Conservation (phyloP, 371 early-diverging fungal genomes). For the Thermomucor indicae-seudaticae region DNA sequence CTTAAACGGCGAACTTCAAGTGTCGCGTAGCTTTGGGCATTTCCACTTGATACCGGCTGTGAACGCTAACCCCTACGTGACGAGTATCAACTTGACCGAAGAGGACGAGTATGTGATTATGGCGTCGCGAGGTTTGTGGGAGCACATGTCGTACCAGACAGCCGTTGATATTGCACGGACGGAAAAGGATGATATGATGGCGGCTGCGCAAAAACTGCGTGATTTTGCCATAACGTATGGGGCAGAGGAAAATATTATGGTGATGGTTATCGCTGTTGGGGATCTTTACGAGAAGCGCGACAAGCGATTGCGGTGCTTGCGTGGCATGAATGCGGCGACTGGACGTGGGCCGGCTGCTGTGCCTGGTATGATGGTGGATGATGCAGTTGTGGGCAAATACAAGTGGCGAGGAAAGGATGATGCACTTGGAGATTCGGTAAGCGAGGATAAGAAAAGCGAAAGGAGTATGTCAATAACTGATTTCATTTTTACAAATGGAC, state of each 20-base stretch:
- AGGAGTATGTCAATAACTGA: too few species aligned
- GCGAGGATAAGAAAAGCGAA: background rate
- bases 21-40: slow-evolving; percentile 86
- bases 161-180: slow-evolving; percentile 84
- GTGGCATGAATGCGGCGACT: slow-evolving; percentile 21
- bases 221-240: slow-evolving; percentile 89
- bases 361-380: slow-evolving; percentile 9
- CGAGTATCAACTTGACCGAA: slow-evolving; percentile 66
- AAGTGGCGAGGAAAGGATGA: slow-evolving; percentile 43
- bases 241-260: slow-evolving; percentile 69
- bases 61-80: slow-evolving; percentile 83
- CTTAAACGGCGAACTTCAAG: slow-evolving; percentile 63
- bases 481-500: background rate
- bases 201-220: slow-evolving; percentile 77
- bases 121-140: slow-evolving; percentile 81
- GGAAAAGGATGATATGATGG: slow-evolving; percentile 66
- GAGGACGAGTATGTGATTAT: slow-evolving; percentile 90
- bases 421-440: slow-evolving; percentile 47
- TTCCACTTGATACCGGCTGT: slow-evolving; percentile 76
- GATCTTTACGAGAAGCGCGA: slow-evolving; percentile 59
- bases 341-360: slow-evolving; percentile 13
- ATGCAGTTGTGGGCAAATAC: slow-evolving; percentile 25
- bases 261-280: slow-evolving; percentile 81
- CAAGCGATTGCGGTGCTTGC: slow-evolving; percentile 17
- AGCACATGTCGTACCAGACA: slow-evolving; percentile 73